phyloP scores from a whole-genome alignment of 805 yeast species.

The Saccharomycodes ludwigii region DNA sequence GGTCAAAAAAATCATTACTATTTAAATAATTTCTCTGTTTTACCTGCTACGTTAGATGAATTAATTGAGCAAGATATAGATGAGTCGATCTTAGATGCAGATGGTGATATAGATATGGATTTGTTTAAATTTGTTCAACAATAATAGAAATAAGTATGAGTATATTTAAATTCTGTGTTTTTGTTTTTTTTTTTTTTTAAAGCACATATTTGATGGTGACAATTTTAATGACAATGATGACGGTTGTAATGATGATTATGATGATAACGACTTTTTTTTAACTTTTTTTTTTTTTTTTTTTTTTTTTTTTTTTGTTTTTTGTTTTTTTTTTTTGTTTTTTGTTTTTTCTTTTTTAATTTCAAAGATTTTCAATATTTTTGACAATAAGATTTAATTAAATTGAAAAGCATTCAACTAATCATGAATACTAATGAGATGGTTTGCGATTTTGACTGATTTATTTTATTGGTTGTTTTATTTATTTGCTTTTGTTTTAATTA shows the following conservation, averaged over 20 bases:
- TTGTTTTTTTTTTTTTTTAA: background rate
- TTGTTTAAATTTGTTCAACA: slow-evolving; percentile 4
- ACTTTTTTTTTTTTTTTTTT: slow-evolving; percentile 7
- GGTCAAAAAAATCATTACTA: background rate
- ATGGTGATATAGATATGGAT: slow-evolving; percentile 6
- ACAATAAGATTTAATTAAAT: too few species aligned
- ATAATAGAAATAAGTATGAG: background rate
- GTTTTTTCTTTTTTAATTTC: too few species aligned
- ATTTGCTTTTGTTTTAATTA: too few species aligned
- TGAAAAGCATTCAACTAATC: too few species aligned
- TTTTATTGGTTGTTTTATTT: too few species aligned
- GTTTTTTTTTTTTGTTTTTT: too few species aligned
- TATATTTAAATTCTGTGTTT: background rate
- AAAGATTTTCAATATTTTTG: too few species aligned
- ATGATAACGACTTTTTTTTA: slow-evolving; percentile 10
- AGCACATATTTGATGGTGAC: slow-evolving; percentile 5
- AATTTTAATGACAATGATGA: slow-evolving; percentile 7
- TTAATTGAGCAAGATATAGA: background rate
- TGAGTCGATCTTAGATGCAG: slow-evolving; percentile 2
- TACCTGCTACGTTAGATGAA: background rate
- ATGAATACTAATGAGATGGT: too few species aligned
- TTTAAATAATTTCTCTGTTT: slow-evolving; percentile 1
- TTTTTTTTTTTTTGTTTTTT: background rate
- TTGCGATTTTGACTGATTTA: too few species aligned
- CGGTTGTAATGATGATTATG: slow-evolving; percentile 12